These are phyloP conservation scores for Ceratocystis destructans DNA, from an alignment of 2,329 filamentous ascomycete genomes.

Conservation along the genomic window DNA sequence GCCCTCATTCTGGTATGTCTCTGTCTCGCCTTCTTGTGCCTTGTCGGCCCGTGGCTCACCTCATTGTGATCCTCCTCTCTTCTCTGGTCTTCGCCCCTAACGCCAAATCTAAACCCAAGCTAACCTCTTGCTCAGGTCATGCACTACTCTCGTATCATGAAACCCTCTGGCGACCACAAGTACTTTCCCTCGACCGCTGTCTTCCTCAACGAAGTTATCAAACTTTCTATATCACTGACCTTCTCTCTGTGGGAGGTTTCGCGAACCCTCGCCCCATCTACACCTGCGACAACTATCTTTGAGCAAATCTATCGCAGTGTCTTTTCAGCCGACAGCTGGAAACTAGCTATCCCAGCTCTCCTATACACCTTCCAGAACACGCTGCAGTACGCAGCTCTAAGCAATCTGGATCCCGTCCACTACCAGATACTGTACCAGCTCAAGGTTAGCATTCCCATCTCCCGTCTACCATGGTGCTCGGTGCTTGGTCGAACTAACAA, in stretches of 20 bases:
- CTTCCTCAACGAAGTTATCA: conserved; percentile 83
- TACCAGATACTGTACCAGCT: conserved; percentile 91
- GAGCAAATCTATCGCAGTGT: conserved; percentile 66
- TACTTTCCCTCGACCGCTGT: conserved; percentile 92
- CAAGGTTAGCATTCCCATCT: conserved; percentile 41
- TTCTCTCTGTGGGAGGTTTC: conserved; percentile 83
- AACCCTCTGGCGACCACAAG: conserved; percentile 64
- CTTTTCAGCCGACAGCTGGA: conserved; percentile 88
- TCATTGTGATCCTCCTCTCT: not conserved
- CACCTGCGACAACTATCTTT: conserved; percentile 67
- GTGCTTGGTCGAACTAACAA: conserved; percentile 1
- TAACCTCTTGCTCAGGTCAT: conserved; percentile 47
- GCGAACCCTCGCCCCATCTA: conserved; percentile 59
- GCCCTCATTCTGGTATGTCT: conserved; percentile 51
- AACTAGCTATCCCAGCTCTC: conserved; percentile 73
- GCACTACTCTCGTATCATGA: conserved; percentile 92
- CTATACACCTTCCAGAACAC: conserved; percentile 88
- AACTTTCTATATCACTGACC: conserved; percentile 72
- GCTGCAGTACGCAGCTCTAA: conserved; percentile 83
- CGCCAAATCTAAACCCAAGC: not conserved
- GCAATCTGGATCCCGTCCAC: conserved; percentile 80
- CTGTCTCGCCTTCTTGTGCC: not conserved
- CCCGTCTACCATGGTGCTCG: not conserved
- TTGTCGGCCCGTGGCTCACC: not conserved
- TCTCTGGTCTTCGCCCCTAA: not conserved